Evolutionary conservation across 2,329 filamentous ascomycete genomes (phyloP), one percentile per base, ranked within the genome.

Genomic region (Alternaria consortialis): DNA sequence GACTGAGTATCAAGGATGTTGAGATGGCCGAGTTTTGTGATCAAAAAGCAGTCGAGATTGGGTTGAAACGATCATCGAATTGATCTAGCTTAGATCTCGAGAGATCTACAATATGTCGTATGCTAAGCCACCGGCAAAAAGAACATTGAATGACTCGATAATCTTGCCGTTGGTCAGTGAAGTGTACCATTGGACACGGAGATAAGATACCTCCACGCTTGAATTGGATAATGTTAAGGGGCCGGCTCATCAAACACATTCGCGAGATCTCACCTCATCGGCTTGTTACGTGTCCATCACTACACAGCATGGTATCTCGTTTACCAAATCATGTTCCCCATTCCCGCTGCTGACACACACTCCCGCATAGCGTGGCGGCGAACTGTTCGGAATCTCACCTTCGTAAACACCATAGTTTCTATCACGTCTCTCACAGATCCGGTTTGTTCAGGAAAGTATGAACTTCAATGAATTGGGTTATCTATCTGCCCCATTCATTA

Each of bases 21-120:
- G 68, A 74, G 12, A 78, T 78, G 75, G 76, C 76, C 25, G 74
- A 77, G 46, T 77, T 77, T 27, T 78, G 76, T 37, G 67, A 78
- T 51, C 56, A 52, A 7, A 66, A 48, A n/a, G 76, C 76, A 4
- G 61, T 60, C 11, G 66, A 71, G 43, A 68, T 77, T 46, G 76
- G 74, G 15, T 53, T 75, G 37, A 72, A 70, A 17, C 25, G 34
- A 25, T 13, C 31, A 7, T 20, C 32, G 25, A n/a, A n/a, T 27
- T 50, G 39, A 51, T 55, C 9, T 58, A 25, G 51, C 32, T 48
- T 36, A 36, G 4, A 25, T 25, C 46, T 20, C 7, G 13, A 32
- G 34, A 34, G 4, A 36, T 36, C 17, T 13, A 25, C 46, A 15
- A 46, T 27, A 13, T 23, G 25, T 15, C 8, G 4, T 4, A 27